phyloP scores from a whole-genome alignment of 2,329 filamentous ascomycete species.

The Penicillium sp. region DNA sequence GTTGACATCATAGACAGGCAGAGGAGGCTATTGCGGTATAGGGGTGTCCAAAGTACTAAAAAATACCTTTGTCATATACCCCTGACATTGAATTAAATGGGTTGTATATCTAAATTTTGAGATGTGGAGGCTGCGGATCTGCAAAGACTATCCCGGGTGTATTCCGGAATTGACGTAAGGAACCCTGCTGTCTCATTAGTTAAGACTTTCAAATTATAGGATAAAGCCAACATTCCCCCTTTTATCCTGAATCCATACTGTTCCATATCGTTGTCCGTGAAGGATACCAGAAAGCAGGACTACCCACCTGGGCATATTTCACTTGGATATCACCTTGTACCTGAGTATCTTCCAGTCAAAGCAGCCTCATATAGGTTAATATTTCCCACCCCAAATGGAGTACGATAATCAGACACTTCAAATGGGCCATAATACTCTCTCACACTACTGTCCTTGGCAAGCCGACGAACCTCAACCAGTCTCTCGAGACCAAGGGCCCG shows the following conservation, averaged over 20 bases:
- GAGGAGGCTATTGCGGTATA: not conserved
- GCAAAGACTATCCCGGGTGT: slow-evolving; percentile 9
- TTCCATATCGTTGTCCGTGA: too few relatives aligned
- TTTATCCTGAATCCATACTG: not conserved
- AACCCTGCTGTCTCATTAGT: slow-evolving; percentile 3
- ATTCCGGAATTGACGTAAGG: slow-evolving; percentile 18
- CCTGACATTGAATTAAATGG: not conserved
- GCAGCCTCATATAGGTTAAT: not conserved
- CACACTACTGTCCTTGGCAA: slow-evolving; percentile 3
- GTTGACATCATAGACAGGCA: not conserved
- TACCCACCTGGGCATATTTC: not conserved
- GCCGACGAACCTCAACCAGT: slow-evolving; percentile 1
- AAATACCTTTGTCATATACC: too few relatives aligned
- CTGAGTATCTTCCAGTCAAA: too few relatives aligned
- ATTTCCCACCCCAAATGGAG: not conserved
- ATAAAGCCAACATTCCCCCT: not conserved
- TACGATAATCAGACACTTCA: not conserved
- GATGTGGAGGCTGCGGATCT: not conserved
- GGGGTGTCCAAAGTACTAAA: not conserved
- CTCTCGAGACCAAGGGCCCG: not conserved
- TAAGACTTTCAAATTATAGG: slow-evolving; percentile 1
- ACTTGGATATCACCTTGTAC: not conserved
- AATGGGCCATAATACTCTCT: not conserved
- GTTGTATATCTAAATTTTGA: not conserved
- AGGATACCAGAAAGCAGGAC: not conserved